A percentile compares a stretch with the other conserved stretches of the same genome.
phyloP scores from a whole-genome alignment of 805 yeast species.

The Pichia heedii region DNA sequence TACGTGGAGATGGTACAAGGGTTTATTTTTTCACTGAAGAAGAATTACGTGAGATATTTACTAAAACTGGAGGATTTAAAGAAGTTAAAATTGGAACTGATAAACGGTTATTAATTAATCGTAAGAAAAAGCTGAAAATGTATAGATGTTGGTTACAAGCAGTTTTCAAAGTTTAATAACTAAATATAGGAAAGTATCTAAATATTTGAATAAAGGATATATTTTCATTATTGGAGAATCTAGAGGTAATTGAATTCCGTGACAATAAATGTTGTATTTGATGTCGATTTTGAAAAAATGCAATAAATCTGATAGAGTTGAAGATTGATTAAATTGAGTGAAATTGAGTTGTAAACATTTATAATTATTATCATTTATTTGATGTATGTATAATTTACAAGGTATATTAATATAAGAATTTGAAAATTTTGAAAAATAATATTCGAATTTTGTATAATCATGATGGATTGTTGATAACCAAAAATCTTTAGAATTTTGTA shows the following conservation, averaged over 20 bases:
- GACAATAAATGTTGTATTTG: conserved; percentile 21
- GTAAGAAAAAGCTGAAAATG: conserved; percentile 91
- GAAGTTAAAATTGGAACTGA: conserved; percentile 81
- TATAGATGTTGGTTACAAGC: conserved; percentile 96
- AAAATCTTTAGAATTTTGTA: conserved; percentile 45
- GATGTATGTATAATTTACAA: conserved; percentile 28
- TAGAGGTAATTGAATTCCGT: conserved; percentile 46
- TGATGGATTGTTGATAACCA: conserved; percentile 37
- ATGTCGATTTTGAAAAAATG: background rate
- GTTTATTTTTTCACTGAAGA: conserved; percentile 96
- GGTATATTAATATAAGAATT: conserved; percentile 36
- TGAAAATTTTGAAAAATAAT: conserved; percentile 11
- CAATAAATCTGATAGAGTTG: background rate
- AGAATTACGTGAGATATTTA: conserved; percentile 70
- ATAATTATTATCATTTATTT: conserved; percentile 27
- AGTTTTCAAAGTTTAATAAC: conserved; percentile 48
- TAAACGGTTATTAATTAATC: conserved; percentile 79
- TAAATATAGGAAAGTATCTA: conserved; percentile 63
- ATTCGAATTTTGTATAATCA: conserved; percentile 18
- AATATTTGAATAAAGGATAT: conserved; percentile 35
- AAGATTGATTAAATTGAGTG: conserved; percentile 5
- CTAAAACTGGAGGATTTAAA: conserved; percentile 40
- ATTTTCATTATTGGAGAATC: conserved; percentile 37
- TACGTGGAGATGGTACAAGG: conserved; percentile 96
- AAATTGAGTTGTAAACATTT: conserved; percentile 27